Evolutionary conservation across 345 rosid species (phyloP).

Genomic region (Rubroshorea leprosula): DNA sequence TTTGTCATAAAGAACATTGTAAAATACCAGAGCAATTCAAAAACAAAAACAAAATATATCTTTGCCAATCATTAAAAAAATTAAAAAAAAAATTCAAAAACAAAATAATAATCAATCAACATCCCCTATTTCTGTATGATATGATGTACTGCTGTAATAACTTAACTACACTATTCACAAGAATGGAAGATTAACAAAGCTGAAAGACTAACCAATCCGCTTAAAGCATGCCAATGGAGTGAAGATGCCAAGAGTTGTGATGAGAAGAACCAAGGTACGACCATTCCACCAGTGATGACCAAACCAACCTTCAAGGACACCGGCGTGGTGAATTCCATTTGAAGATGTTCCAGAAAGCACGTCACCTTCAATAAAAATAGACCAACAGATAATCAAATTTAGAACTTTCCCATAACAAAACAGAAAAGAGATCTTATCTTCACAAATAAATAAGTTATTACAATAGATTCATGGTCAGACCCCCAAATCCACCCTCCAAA

Average conservation of each 20-base stretch:
- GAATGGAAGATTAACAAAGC: neutral
- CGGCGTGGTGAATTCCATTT: constrained; percentile 70
- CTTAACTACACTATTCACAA: no score
- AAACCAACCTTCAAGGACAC: constrained; percentile 88
- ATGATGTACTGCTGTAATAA: no score
- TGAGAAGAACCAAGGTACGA: constrained; percentile 52
- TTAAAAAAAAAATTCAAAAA: neutral
- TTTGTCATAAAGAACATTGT: neutral
- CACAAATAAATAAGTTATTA: constrained; percentile 12
- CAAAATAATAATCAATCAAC: neutral
- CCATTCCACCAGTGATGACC: constrained; percentile 78
- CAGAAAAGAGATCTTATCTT: neutral
- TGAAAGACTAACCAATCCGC: constrained; percentile 56
- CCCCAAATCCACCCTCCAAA: no score
- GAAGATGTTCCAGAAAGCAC: constrained; percentile 78
- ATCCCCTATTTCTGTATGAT: no score
- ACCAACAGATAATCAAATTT: constrained; percentile 12
- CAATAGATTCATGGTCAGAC: no score
- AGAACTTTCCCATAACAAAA: constrained; percentile 3
- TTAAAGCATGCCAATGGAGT: constrained; percentile 77
- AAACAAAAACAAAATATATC: neutral
- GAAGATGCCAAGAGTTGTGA: constrained; percentile 58
- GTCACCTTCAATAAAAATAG: constrained; percentile 33
- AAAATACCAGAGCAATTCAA: neutral
- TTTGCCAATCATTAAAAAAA: neutral